Evolutionary conservation across 2,329 filamentous ascomycete genomes (phyloP), one percentile per base, ranked within the genome.

Genomic region (Apiospora malaysiana): DNA sequence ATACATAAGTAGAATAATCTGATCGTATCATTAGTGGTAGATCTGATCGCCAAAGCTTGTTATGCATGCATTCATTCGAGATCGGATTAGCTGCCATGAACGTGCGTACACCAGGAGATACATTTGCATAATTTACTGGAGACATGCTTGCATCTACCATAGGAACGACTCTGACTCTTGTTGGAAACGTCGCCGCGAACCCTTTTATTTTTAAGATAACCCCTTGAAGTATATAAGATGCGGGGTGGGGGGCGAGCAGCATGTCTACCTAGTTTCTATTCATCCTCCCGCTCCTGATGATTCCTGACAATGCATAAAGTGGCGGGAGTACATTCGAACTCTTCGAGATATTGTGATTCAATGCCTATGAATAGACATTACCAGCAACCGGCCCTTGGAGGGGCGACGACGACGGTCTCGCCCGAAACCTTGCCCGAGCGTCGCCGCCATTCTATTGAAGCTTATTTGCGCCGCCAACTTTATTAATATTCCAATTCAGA

Each of bases 391-490:
- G 27, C 51, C 27, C 5, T 21, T 21, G 21, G 32, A 63, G 32
- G 21, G 32, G 23, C 56, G 21, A 40, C 56, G 21, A 63, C 56
- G 21, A 63, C 21, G 18, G 32, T 63, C 56, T 63, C 27, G n/a
- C 8, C 56, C 56, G 32, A 40, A 63, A 63, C 56, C 32, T 63
- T 63, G 32, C 56, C 40, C 32, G 32, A 63, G 56, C 56, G 56
- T 63, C 56, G 56, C 14, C 21, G 56, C 56, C 32, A 63, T 63
- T 32, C 18, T 63, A 63, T 63, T 63, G 56, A 63, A 63, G 56
- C 56, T 63, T 63, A 63, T 40, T 63, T 18, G 16, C 27, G 56
- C 40, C 32, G 10, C 18, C 27, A 63, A 40, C 56, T 63, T 40
- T 40, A 12, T 40, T 23, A 1, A 25, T 49, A 4, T 37, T 40